phyloP scores from a whole-genome alignment of 495 filamentous ascomycete species.

The Barbatosphaeria neglecta region DNA sequence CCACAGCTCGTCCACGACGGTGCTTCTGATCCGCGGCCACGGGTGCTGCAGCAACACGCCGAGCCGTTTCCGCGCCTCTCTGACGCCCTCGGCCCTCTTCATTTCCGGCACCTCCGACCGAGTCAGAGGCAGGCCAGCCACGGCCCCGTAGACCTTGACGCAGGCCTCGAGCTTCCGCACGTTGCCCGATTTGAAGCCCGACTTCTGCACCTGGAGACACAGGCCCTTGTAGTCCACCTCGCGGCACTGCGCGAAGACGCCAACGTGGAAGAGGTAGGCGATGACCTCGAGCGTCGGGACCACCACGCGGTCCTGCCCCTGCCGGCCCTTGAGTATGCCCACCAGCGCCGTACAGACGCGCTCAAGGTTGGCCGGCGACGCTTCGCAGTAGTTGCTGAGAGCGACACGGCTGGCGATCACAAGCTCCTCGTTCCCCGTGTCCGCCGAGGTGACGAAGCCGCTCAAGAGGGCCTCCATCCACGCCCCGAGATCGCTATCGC shows the following conservation, averaged over 20 bases:
- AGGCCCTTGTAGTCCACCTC: slow-evolving; percentile 36
- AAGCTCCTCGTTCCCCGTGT: slow-evolving; percentile 71
- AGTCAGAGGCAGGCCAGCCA: slow-evolving; percentile 23
- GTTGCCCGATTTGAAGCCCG: slow-evolving; percentile 71
- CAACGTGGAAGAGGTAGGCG: slow-evolving; percentile 59
- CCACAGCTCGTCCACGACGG: slow-evolving; percentile 39
- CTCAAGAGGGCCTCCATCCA: slow-evolving; percentile 46
- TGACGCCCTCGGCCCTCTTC: slow-evolving; percentile 15
- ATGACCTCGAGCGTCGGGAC: slow-evolving; percentile 66
- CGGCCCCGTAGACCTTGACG: slow-evolving; percentile 60
- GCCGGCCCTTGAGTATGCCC: slow-evolving; percentile 21
- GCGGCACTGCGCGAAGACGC: slow-evolving; percentile 19
- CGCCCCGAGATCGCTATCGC: slow-evolving; percentile 3
- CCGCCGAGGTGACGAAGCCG: slow-evolving; percentile 72
- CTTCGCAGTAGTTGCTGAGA: slow-evolving; percentile 40
- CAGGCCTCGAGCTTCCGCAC: slow-evolving; percentile 69
- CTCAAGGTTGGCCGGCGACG: slow-evolving; percentile 15
- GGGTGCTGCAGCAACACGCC: slow-evolving; percentile 33
- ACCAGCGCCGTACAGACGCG: slow-evolving; percentile 21
- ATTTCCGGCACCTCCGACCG: slow-evolving; percentile 2
- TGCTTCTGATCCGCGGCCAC: slow-evolving; percentile 30
- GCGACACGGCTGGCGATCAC: slow-evolving; percentile 63
- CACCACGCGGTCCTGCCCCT: slow-evolving; percentile 54
- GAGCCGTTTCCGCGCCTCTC: slow-evolving; percentile 31
- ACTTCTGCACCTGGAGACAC: slow-evolving; percentile 59